Evolutionary conservation across 2,329 filamentous ascomycete genomes (phyloP), one percentile per base, ranked within the genome.

Genomic region (Cercospora nicotianae): DNA sequence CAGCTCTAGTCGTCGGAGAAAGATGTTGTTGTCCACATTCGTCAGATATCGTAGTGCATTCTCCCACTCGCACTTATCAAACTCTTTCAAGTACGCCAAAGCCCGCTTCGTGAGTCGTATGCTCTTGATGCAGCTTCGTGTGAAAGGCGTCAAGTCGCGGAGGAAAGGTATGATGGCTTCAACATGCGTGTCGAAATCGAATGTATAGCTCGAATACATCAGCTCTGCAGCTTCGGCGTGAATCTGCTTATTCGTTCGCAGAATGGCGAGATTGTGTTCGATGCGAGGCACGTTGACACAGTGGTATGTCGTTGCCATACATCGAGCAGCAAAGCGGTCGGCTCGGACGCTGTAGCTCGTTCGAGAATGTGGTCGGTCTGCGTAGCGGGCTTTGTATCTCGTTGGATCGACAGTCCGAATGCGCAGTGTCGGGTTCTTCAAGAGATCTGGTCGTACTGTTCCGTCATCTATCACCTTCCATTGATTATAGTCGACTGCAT

Each of bases 161-260:
- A 90, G 79, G 74, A 90, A 90, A 0, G 87, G 86, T 0, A 84
- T 81, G 5, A 87, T 82, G 16, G 87, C 86, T 76, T 90, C 87
- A 70, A 90, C 81, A 76, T 87, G 82, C 59, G 82, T 81, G 69
- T 84, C 85, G 75, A 90, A 90, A 72, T 86, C 83, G 75, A 90
- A 89, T 0, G 80, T 80, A 74, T 88, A 86, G 65, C 76, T 79
- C 7, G 80, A 81, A 76, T 90, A 90, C 3, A 90, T 79, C 16
- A 87, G 75, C 66, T 84, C 81, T 3, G 84, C 79, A n/a, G 85
- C 84, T 75, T 90, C 87, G 67, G 81, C 79, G 75, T 89, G 81
- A 61, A 88, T 79, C 64, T 80, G 80, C 48, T 80, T 79, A 67
- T 75, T 77, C 2, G 72, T 69, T 20, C 74, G 68, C 30, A 80